Evolutionary conservation across 345 rosid species (phyloP).

Genomic region (Gossypium longicalyx): DNA sequence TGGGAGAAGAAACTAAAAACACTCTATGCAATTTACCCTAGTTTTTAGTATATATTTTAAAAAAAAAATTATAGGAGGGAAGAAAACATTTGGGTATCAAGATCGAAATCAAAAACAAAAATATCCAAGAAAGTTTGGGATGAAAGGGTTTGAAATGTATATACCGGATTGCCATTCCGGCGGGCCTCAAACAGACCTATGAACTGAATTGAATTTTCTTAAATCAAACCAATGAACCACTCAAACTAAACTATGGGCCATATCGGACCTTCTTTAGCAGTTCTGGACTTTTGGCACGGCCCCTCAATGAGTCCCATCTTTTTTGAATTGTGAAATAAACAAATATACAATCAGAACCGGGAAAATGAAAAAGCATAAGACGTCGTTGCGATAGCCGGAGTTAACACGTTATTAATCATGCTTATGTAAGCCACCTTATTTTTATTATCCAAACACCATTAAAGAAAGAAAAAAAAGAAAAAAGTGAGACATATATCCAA

Average conservation of each 20-base stretch:
- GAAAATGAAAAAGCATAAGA: not conserved
- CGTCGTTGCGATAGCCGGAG: not conserved
- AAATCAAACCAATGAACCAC: not conserved
- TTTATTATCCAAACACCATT: not conserved
- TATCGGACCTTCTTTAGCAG: not conserved
- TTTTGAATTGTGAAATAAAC: not conserved
- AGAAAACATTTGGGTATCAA: too few species aligned
- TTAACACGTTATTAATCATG: not conserved
- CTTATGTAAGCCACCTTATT: not conserved
- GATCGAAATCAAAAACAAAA: too few species aligned
- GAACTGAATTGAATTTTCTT: too few species aligned
- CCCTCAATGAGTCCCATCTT: not conserved
- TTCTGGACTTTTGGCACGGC: not conserved
- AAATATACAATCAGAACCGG: not conserved
- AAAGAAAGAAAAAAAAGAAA: not conserved
- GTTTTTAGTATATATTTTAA: too few species aligned
- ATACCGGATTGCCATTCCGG: too few species aligned
- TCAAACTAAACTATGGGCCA: not conserved
- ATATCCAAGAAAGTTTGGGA: too few species aligned
- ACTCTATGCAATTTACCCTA: too few species aligned
- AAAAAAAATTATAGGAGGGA: too few species aligned
- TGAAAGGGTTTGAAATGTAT: too few species aligned
- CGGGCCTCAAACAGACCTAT: too few species aligned
- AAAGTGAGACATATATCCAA: not conserved
- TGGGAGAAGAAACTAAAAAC: too few species aligned